Percentiles rank a stretch among this genome's conserved stretches.
Evolutionary conservation across 2,329 filamentous ascomycete species (phyloP).

Genomic region (Aquanectria penicillioides): DNA sequence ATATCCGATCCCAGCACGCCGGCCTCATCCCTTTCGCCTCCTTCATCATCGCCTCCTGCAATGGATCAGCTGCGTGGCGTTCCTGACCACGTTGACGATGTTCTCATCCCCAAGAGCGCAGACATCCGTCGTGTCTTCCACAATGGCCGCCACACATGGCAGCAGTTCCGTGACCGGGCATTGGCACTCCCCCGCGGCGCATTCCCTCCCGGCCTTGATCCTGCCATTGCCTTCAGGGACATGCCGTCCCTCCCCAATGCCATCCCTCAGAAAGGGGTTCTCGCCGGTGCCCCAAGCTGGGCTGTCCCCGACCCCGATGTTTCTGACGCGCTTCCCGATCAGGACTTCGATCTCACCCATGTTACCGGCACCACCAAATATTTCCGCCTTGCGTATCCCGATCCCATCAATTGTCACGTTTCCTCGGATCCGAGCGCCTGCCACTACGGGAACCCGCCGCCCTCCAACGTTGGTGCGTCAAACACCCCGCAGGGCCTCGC

Average conservation of each 20-base stretch:
- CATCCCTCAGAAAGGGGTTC: constrained; percentile 34
- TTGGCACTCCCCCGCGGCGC: constrained; percentile 30
- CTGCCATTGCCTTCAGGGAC: constrained; percentile 38
- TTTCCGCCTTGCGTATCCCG: constrained; percentile 38
- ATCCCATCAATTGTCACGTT: constrained; percentile 34
- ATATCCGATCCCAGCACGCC: constrained; percentile 25
- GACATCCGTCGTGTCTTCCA: constrained; percentile 37
- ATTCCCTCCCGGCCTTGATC: constrained; percentile 35
- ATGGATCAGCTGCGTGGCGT: constrained; percentile 27
- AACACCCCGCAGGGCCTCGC: constrained; percentile 38
- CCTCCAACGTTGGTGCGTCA: constrained; percentile 28
- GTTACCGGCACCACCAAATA: constrained; percentile 40
- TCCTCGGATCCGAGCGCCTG: constrained; percentile 29
- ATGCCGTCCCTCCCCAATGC: constrained; percentile 38
- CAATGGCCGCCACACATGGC: constrained; percentile 35
- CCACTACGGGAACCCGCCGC: constrained; percentile 31
- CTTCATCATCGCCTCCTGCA: constrained; percentile 11
- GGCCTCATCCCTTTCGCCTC: constrained; percentile 17
- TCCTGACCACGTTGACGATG: constrained; percentile 31
- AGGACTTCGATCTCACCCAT: constrained; percentile 33
- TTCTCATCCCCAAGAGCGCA: constrained; percentile 32
- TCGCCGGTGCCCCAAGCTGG: constrained; percentile 40
- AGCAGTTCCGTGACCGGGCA: constrained; percentile 31
- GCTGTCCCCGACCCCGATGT: constrained; percentile 36
- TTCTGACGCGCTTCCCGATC: constrained; percentile 3